Base-by-base conservation (phyloP, 768 basidiomycete species). In the Porpolomopsis calyptriformis region DNA sequence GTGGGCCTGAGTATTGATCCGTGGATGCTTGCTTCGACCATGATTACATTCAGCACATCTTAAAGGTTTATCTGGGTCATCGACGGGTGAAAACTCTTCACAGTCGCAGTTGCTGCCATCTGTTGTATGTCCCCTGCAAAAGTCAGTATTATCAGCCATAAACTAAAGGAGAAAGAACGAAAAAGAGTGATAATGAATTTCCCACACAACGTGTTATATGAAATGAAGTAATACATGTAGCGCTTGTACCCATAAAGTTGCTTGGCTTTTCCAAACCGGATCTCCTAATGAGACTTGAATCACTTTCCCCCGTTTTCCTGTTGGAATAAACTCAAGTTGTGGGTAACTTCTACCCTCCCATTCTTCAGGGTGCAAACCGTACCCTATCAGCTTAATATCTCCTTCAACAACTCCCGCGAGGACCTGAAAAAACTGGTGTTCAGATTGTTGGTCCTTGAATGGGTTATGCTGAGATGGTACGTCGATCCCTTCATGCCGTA, bases 341-440 rank as follows among this genome's bases (percentile, higher is more conserved):
- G 48, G 52, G 11, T 57, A 57, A 10, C 40, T 12, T 1, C 43
- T 47, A 0, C 1, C n/a, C 4, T 43, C 49, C 57, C 55, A 55
- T 33, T 60, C 57, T 0, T 19, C 40, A 10, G 51, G 40, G 4
- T 38, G 46, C 4, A 60, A 35, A 4, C 49, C 39, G 41, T 55
- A 55, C 1, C 50, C 29, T 8, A 34, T 19, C 2, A 51, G 55
- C 1, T 47, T 47, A 33, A 38, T 1, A 1, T 25, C 23, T 10
- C 39, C 4, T 19, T 39, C n/a, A 3, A 46, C 38, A 23, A 49
- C 23, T 12, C 20, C 18, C 9, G 7, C 42, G 5, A 49, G 26
- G 22, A 37, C 20, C 12, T 34, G n/a, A 12, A 23, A 26, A 27
- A 46, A 33, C 7, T 4, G 3, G 5, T 1, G n/a, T 22, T 33